phyloP scores from a whole-genome alignment of 1,284 basidiomycete species.

The Hortiboletus rubellus region DNA sequence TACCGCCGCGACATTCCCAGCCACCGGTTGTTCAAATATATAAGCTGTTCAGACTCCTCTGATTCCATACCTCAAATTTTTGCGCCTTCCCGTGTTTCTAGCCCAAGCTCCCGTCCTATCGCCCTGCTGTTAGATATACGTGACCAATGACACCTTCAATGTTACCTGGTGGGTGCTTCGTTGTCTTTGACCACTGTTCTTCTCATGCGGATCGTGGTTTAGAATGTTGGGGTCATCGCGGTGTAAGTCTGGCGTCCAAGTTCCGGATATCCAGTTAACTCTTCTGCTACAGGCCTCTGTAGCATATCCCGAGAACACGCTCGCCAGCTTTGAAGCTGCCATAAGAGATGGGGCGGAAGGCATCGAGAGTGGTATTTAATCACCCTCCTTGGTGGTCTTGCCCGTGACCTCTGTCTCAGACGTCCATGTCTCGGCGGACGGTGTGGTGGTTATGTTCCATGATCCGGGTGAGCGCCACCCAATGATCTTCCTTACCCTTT shows the following conservation, averaged over 20 bases:
- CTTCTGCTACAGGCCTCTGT: conserved; percentile 68
- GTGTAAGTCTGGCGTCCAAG: conserved; percentile 48
- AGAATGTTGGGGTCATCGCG: conserved; percentile 95
- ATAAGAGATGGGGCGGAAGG: conserved; percentile 93
- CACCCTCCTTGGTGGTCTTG: conserved; percentile 34
- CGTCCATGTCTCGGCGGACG: conserved; percentile 92
- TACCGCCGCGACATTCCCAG: conserved; percentile 20
- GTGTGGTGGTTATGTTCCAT: conserved; percentile 94
- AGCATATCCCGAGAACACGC: conserved; percentile 88
- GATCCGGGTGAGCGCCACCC: conserved; percentile 70
- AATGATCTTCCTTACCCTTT: conserved; percentile 23
- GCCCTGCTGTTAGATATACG: neutral
- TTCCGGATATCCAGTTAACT: conserved; percentile 15
- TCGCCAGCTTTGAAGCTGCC: conserved; percentile 90
- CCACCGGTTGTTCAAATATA: conserved; percentile 29
- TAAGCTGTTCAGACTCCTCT: conserved; percentile 14
- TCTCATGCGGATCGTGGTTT: conserved; percentile 9
- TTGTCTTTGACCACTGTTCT: neutral
- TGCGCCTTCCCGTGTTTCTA: neutral
- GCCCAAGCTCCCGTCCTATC: neutral
- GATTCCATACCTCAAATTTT: neutral
- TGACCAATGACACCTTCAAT: conserved; percentile 22
- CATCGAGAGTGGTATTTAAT: conserved; percentile 85
- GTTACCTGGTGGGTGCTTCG: conserved; percentile 28
- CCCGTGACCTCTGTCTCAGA: conserved; percentile 70